Base-by-base conservation (phyloP, 1,284 basidiomycete species). In the Ustilago curta region DNA sequence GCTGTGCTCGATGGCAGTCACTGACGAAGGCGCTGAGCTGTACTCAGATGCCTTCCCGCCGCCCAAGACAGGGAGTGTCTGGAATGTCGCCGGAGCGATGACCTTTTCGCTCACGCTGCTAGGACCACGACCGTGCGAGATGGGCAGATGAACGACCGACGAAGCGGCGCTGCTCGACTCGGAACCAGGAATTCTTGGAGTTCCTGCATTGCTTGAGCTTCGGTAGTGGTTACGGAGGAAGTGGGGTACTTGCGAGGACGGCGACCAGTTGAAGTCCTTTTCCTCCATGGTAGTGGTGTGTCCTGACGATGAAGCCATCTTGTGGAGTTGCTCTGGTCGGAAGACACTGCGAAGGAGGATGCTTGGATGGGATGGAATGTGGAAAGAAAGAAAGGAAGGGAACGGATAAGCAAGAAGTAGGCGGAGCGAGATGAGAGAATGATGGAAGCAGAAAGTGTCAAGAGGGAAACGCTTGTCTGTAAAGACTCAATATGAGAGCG, bases 181-280 rank as follows among this genome's bases (percentile, higher is more conserved):
- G n/a, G 57, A 66, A 21, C 49, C 45, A 8, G 54, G 48, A 21
- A 45, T 23, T 37, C 62, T 39, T 47, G 62, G 55, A 31, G 50
- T 55, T 5, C 29, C 29, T 6, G 31, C n/a, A 19, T 47, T 53
- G 40, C 56, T 59, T 19, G 44, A 18, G 21, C 45, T 45, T 27
- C 63, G 35, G 45, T 66, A 66, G 27, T 66, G 56, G 47, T 66
- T 66, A 23, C 63, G 63, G 19, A 66, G 56, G 52, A 66, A 66
- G 45, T 66, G 63, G 2, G 63, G 63, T 19, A 66, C 56, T n/a
- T 66, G 63, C 21, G 63, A 54, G 23, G 63, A 66, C 14, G 63
- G 63, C 44, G 63, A 66, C 51, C 57, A 66, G 52, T 27, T 54
- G 45, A 55, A 66, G 45, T 19, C 55, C 63, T 66, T 66, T 40